A percentile compares a stretch with the other conserved stretches of the same genome.
Evolutionary conservation across 352 stramenopile species (phyloP).

Genomic region (Globisporangium megalacanthum): DNA sequence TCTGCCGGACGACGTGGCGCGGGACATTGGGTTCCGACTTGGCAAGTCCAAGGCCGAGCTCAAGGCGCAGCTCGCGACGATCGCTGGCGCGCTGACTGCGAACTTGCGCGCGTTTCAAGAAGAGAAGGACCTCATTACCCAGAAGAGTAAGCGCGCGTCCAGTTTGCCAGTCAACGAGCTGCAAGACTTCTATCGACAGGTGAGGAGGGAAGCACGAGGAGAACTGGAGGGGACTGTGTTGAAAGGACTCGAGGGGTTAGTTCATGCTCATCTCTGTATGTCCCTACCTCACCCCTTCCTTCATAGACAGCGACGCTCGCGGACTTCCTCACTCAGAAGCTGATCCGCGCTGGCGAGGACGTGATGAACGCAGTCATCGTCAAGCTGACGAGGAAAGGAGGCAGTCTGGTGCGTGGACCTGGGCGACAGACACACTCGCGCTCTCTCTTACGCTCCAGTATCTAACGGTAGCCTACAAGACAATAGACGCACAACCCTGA

Average conservation of each 20-base stretch:
- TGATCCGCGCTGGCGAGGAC: slow-evolving; percentile 66
- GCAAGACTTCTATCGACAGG: slow-evolving; percentile 10
- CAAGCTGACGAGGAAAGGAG: slow-evolving; percentile 31
- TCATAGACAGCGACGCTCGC: slow-evolving; percentile 15
- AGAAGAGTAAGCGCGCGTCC: slow-evolving; percentile 9
- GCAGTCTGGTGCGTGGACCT: slow-evolving; percentile 24
- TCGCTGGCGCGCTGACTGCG: slow-evolving; percentile 26
- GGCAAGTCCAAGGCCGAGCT: slow-evolving; percentile 36
- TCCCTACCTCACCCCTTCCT: no score
- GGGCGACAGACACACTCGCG: background rate
- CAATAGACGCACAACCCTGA: background rate
- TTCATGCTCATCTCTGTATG: no score
- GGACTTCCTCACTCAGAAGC: slow-evolving; percentile 34
- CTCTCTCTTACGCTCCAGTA: no score
- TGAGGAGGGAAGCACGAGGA: background rate
- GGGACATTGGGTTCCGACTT: slow-evolving; percentile 49
- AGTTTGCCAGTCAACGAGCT: slow-evolving; percentile 15
- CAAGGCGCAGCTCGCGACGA: slow-evolving; percentile 21
- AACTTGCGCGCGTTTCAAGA: slow-evolving; percentile 31
- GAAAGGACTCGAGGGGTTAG: no score
- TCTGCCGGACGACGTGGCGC: slow-evolving; percentile 68
- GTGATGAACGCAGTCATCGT: slow-evolving; percentile 62
- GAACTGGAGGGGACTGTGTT: no score
- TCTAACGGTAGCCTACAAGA: background rate
- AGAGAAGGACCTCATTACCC: slow-evolving; percentile 12